Evolutionary conservation across 2,329 filamentous ascomycete species (phyloP).

Genomic region (Thermothelomyces thermophilus): DNA sequence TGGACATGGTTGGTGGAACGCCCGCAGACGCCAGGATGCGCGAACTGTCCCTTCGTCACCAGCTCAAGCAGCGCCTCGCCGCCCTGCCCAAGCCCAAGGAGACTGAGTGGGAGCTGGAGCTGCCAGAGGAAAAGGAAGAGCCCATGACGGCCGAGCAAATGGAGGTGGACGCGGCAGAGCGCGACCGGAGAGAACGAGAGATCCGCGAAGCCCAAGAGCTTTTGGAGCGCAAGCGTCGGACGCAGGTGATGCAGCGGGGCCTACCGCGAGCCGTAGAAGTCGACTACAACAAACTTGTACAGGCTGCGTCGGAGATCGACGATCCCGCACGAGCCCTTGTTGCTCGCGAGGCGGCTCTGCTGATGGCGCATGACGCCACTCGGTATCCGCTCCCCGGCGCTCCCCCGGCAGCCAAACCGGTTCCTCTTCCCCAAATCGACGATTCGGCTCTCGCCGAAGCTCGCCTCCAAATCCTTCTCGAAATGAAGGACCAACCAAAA

Average conservation of each 20-base stretch:
- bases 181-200: conserved; percentile 71
- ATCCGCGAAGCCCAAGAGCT: conserved; percentile 60
- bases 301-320: conserved; percentile 51
- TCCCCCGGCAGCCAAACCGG: conserved; percentile 52
- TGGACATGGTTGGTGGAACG: conserved; percentile 65
- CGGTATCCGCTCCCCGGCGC: conserved; percentile 66
- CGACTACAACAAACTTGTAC: conserved; percentile 62
- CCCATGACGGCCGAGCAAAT: conserved; percentile 41
- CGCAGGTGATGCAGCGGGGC: conserved; percentile 81
- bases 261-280: conserved; percentile 71
- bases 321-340: conserved; percentile 65
- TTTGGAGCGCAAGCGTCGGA: conserved; percentile 74
- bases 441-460: conserved; percentile 70
- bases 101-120: conserved; percentile 86
- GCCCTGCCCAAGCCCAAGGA: conserved; percentile 88
- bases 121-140: conserved; percentile 76
- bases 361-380: conserved; percentile 76
- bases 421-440: conserved; percentile 56
- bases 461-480: conserved; percentile 66
- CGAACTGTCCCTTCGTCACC: conserved; percentile 61
- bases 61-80: conserved; percentile 66
- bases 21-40: conserved; percentile 68
- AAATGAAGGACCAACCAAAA: conserved; percentile 48
- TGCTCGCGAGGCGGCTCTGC: conserved; percentile 66
- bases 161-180: conserved; percentile 60